Percentiles rank a stretch among this genome's conserved stretches.
Evolutionary conservation across 805 yeast species (phyloP).

Genomic region (Metahyphopichia silvanorum): DNA sequence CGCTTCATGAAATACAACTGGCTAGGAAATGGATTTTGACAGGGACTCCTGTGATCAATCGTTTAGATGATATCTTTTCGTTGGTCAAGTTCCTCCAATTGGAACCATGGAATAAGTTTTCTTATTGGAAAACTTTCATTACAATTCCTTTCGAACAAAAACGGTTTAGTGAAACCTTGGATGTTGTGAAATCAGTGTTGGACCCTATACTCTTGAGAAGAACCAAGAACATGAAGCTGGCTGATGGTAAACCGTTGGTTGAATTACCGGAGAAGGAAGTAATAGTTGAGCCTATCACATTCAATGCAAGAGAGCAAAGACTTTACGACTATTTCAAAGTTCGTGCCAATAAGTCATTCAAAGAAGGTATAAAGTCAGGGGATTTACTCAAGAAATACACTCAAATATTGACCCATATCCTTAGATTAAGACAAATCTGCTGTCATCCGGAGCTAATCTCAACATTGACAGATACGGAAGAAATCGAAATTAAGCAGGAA

Average conservation of each 20-base stretch:
- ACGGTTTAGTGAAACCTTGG: conserved; percentile 68
- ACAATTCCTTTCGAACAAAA: conserved; percentile 79
- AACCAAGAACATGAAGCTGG: conserved; percentile 79
- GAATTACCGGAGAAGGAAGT: conserved; percentile 75
- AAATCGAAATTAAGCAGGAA: conserved; percentile 13
- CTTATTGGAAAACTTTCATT: conserved; percentile 85
- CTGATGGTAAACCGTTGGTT: conserved; percentile 71
- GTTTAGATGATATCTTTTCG: conserved; percentile 83
- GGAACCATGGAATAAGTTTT: conserved; percentile 87
- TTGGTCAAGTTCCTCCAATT: conserved; percentile 68
- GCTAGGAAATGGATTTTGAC: conserved; percentile 80
- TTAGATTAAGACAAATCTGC: conserved; percentile 83
- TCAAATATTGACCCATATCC: conserved; percentile 75
- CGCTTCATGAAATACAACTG: conserved; percentile 65
- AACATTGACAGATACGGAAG: conserved; percentile 51
- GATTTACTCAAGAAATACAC: conserved; percentile 70
- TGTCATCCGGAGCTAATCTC: conserved; percentile 74
- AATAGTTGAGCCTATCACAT: conserved; percentile 59
- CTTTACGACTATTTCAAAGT: conserved; percentile 68
- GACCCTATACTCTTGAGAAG: conserved; percentile 82
- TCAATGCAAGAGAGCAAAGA: conserved; percentile 61
- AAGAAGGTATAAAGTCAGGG: conserved; percentile 59
- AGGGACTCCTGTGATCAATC: conserved; percentile 89
- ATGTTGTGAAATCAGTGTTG: conserved; percentile 78
- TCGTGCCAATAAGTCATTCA: conserved; percentile 61